These are phyloP conservation scores for Corylus avellana DNA, from an alignment of 306 rosid species.

Conservation along the genomic window DNA sequence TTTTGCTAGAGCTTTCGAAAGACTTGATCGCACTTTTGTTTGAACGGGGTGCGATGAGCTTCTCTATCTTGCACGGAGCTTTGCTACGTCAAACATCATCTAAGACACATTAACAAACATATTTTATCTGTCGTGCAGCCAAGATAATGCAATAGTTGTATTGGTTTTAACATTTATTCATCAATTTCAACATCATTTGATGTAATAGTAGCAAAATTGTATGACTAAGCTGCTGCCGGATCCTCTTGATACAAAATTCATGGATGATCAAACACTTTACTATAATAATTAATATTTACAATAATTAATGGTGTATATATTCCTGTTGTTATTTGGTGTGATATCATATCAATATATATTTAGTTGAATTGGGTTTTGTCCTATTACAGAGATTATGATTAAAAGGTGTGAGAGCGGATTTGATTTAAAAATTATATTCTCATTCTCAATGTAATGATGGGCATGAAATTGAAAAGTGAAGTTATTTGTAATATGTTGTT, in stretches of 20 bases:
- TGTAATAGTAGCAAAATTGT: not conserved
- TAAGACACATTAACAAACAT: too few relatives aligned
- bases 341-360: too few relatives aligned
- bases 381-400: not conserved
- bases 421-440: not conserved
- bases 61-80: too few relatives aligned
- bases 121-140: too few relatives aligned
- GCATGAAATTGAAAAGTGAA: not conserved
- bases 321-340: too few relatives aligned
- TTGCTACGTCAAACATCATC: too few relatives aligned
- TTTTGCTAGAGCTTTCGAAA: too few relatives aligned
- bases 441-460: constrained; percentile 5
- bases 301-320: too few relatives aligned
- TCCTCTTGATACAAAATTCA: not conserved
- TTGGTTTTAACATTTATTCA: not conserved
- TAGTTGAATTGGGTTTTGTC: not conserved
- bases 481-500: not conserved
- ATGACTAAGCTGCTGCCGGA: not conserved
- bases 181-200: not conserved
- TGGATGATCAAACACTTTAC: not conserved
- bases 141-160: not conserved
- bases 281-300: too few relatives aligned
- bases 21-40: too few relatives aligned
- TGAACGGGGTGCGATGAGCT: too few relatives aligned
- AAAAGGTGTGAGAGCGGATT: not conserved